Percentiles rank a stretch among this genome's conserved stretches.
Evolutionary conservation across 1,284 basidiomycete species (phyloP).

Genomic region (Fomes fomentarius): DNA sequence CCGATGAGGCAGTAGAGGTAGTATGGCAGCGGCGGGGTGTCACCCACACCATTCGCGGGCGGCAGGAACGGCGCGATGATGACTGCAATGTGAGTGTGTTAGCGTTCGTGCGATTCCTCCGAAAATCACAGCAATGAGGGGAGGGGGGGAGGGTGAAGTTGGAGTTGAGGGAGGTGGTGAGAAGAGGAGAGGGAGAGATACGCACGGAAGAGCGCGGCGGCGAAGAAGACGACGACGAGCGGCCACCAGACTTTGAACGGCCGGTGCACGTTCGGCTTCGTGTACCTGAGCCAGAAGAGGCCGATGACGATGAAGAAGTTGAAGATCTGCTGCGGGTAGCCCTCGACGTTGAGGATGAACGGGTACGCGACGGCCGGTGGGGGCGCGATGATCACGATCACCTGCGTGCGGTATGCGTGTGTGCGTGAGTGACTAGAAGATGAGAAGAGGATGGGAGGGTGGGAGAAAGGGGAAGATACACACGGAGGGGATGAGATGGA

Average conservation of each 20-base stretch:
- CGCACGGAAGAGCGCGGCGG: conserved; percentile 52
- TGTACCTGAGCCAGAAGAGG: conserved; percentile 59
- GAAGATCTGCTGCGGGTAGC: conserved; percentile 60
- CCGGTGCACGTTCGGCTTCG: conserved; percentile 46
- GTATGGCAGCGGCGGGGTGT: conserved; percentile 62
- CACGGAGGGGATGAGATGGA: conserved; percentile 60
- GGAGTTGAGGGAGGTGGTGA: no score
- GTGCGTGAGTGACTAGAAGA: neutral
- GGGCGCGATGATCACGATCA: conserved; percentile 54
- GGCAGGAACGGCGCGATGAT: conserved; percentile 58
- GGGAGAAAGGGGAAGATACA: conserved; percentile 39
- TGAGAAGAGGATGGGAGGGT: neutral
- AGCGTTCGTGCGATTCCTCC: no score
- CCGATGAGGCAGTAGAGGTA: conserved; percentile 64
- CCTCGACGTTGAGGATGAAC: conserved; percentile 64
- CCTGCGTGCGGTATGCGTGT: conserved; percentile 32
- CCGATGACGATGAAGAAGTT: conserved; percentile 60
- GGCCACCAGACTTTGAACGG: conserved; percentile 73
- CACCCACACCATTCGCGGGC: conserved; percentile 56
- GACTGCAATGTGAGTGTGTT: conserved; percentile 36
- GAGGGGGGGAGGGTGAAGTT: no score
- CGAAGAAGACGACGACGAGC: conserved; percentile 57
- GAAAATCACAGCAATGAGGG: no score
- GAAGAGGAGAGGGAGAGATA: neutral
- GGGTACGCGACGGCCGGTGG: conserved; percentile 71